Evolutionary conservation across 129 eudicot species (phyloP), one percentile per base, ranked within the genome.

Genomic region (Scalesia atractyloides): DNA sequence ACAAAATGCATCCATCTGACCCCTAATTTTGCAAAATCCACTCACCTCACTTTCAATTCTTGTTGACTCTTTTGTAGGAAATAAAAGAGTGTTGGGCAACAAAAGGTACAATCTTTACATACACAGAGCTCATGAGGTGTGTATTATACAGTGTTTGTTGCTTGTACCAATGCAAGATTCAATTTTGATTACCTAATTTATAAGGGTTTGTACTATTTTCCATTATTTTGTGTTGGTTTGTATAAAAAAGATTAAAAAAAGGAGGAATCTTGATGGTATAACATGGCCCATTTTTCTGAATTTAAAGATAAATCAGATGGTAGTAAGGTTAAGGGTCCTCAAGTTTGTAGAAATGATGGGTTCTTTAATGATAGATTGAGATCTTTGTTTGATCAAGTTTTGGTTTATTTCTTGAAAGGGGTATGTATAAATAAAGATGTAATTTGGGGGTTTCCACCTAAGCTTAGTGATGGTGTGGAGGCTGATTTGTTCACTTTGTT

Each of bases 401-500:
- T 88, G 66, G 61, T 79, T 24, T 70, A 72, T 56, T 87, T 79
- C 74, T 64, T 90, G 70, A 81, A 77, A 68, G 88, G 80, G 37
- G 84, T 76, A 53, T 79, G 61, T 73, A 82, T 73, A 7, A 65
- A 73, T 51, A 84, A 85, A 61, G 77, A 76, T 66, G 12, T 78
- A 54, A 64, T 74, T 64, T 61, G 84, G 81, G 87, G 83, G 37
- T 65, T 85, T 74, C 97, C 91, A 24, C 90, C 75, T 33, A 76
- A 84, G 57, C 70, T 87, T 30, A 79, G 85, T 46, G 82, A 91
- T 73, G 97, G 92, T 68, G 79, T 69, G 48, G 75, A 83, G 1
- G 76, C 69, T 20, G 88, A 91, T 74, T 85, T 91, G 87, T 88
- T 91, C 69, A 81, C 82, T 59, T 79, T 91, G 30, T 91, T 88